Conservation (phyloP, 441 rosid species). For the Erodium moschatum region DNA sequence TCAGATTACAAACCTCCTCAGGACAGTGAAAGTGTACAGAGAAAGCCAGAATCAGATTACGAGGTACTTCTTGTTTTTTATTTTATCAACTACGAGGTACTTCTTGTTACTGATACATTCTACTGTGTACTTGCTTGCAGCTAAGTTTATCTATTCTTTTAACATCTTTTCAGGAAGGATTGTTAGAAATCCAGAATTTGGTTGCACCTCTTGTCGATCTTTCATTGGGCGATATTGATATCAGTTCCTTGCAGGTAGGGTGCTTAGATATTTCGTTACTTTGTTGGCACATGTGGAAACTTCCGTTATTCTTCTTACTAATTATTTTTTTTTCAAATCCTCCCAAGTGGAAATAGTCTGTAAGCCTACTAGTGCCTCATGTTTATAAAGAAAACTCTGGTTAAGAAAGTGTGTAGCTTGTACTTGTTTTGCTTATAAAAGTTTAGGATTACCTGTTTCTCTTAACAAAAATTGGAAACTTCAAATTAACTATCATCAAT, state of each 20-base stretch:
- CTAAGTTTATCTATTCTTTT: slow-evolving; percentile 5
- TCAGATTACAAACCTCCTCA: slow-evolving; percentile 34
- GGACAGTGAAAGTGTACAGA: slow-evolving; percentile 39
- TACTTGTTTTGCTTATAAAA: neutral
- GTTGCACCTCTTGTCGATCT: slow-evolving; percentile 38
- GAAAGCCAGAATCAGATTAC: slow-evolving; percentile 46
- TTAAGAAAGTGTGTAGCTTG: neutral
- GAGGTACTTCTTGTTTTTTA: slow-evolving; percentile 28
- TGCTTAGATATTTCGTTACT: neutral
- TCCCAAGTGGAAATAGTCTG: neutral
- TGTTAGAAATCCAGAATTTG: slow-evolving; percentile 37
- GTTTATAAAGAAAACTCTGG: neutral
- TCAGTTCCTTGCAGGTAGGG: slow-evolving; percentile 66
- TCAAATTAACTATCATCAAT: neutral
- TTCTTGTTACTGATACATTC: slow-evolving; percentile 15
- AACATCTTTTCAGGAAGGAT: slow-evolving; percentile 34
- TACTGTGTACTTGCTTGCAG: slow-evolving; percentile 6
- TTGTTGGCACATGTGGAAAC: neutral
- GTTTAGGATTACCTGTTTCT: neutral
- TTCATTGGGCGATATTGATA: slow-evolving; percentile 40
- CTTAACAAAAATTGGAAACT: neutral
- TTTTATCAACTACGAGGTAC: slow-evolving; percentile 36
- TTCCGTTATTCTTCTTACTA: neutral
- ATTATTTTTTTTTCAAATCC: neutral
- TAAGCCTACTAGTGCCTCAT: neutral